Base-by-base conservation (phyloP, 805 yeast species). In the Grigorovia transvaalensis region DNA sequence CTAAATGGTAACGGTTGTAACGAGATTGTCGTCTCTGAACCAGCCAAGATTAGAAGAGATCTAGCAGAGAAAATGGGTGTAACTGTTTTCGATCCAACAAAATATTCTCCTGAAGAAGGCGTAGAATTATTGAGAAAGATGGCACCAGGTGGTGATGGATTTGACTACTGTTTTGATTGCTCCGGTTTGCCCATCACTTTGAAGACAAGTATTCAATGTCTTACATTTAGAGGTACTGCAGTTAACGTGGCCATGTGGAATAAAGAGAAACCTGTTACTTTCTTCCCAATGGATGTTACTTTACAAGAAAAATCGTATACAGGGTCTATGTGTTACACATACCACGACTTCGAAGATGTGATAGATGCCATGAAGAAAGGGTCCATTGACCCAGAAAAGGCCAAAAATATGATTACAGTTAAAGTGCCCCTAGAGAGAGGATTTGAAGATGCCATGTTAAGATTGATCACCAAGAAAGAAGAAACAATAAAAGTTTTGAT, bases 171-270 rank as follows among this genome's bases (percentile, higher is more conserved):
- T 0, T 78, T 71, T 59, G 83, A 78, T 63, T 77, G 81, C 60
- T 75, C 80, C 0, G 83, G 83, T 27, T 66, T 65, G 67, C 49
- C 74, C 48, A 71, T 71, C 13, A 81, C 85, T 12, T 71, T 78
- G 49, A 72, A 71, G 48, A 71, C 82, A 2, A 74, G 81, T 2
- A 64, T 82, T 45, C 72, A 69, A 49, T 78, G 80, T 27, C 67
- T 80, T 17, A 68, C 75, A 1, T 74, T 79, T 4, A 73, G 77
- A 54, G 88, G 88, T 48, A 70, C 73, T 1, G 80, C 82, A 9
- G 79, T 80, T 33, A 82, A 82, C 61, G 76, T 82, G 46, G 88
- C 88, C 7, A 78, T 82, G 51, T 82, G 85, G 84, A 78, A 79
- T 20, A 43, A 44, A 12, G 71, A 74, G 46, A 69, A 73, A 41